Conservation (phyloP, 169 alveolate genomes). For the Cryptosporidium tyzzeri region DNA sequence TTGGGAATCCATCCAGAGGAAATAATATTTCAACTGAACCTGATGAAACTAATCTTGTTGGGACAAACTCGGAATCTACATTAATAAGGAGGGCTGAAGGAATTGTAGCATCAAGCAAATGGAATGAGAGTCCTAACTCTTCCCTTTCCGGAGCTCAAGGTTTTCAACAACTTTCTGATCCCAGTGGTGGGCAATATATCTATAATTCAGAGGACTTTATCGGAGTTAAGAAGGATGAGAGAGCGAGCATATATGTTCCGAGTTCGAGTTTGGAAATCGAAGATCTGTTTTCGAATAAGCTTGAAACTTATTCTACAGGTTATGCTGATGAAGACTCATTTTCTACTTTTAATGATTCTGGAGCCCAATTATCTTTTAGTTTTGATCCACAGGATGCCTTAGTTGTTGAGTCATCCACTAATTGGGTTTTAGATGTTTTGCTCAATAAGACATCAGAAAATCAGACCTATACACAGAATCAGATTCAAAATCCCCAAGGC, state of each 20-base stretch:
- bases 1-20: background rate
- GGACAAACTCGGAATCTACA: background rate
- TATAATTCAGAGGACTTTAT: conserved; percentile 9
- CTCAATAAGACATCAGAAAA: conserved; percentile 27
- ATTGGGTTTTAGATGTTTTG: conserved; percentile 67
- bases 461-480: conserved; percentile 1
- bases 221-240: background rate
- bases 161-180: background rate
- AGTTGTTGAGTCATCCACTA: conserved; percentile 67
- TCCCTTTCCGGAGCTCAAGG: background rate
- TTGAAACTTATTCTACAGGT: conserved; percentile 54
- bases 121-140: conserved; percentile 8
- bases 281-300: conserved; percentile 2
- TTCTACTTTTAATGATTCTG: conserved; percentile 48
- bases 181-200: background rate
- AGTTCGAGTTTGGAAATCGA: conserved; percentile 19
- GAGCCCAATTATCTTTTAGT: conserved; percentile 29
- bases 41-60: background rate
- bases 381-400: conserved; percentile 75
- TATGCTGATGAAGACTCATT: conserved; percentile 57
- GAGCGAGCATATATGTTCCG: background rate
- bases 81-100: background rate
- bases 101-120: background rate
- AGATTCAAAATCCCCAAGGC: background rate
- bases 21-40: background rate